Conservation (phyloP, 192 early-diverging fungal species). For the Gorgonomyces haynaldii region DNA sequence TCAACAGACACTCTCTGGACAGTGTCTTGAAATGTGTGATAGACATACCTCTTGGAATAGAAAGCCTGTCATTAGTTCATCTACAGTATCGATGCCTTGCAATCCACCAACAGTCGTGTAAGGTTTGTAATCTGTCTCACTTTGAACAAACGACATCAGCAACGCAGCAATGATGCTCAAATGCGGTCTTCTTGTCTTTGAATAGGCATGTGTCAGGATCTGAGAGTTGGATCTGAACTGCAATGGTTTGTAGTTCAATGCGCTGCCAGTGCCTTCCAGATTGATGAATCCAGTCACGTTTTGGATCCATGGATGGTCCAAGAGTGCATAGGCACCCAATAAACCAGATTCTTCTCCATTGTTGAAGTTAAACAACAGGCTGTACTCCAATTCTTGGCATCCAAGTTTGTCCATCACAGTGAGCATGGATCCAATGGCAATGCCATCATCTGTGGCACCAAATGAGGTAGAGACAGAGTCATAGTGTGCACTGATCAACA, state of each 20-base stretch:
- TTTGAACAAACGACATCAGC: no score
- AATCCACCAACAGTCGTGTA: slow-evolving; percentile 17
- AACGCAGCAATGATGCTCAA: no score
- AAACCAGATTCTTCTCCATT: slow-evolving; percentile 37
- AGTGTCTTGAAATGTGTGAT: slow-evolving; percentile 30
- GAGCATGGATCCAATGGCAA: slow-evolving; percentile 27
- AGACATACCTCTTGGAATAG: slow-evolving; percentile 28
- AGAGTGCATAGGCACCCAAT: slow-evolving; percentile 23
- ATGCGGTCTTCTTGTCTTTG: no score
- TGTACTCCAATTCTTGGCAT: slow-evolving; percentile 7
- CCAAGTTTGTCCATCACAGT: slow-evolving; percentile 17
- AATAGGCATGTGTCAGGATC: no score
- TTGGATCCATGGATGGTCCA: slow-evolving; percentile 27
- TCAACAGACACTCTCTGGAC: slow-evolving; percentile 13
- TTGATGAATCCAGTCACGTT: slow-evolving; percentile 32
- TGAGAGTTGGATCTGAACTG: slow-evolving; percentile 35
- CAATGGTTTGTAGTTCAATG: slow-evolving; percentile 10
- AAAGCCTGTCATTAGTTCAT: no score
- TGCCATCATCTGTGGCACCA: slow-evolving; percentile 36
- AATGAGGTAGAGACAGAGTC: slow-evolving; percentile 21
- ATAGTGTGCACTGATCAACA: slow-evolving; percentile 33
- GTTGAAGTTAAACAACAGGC: slow-evolving; percentile 32
- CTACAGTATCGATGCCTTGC: slow-evolving; percentile 34
- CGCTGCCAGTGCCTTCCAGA: slow-evolving; percentile 33
- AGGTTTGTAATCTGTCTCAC: slow-evolving; percentile 32